Evolutionary conservation across 805 yeast species (phyloP).

Genomic region (Hanseniaspora clermontiae): DNA sequence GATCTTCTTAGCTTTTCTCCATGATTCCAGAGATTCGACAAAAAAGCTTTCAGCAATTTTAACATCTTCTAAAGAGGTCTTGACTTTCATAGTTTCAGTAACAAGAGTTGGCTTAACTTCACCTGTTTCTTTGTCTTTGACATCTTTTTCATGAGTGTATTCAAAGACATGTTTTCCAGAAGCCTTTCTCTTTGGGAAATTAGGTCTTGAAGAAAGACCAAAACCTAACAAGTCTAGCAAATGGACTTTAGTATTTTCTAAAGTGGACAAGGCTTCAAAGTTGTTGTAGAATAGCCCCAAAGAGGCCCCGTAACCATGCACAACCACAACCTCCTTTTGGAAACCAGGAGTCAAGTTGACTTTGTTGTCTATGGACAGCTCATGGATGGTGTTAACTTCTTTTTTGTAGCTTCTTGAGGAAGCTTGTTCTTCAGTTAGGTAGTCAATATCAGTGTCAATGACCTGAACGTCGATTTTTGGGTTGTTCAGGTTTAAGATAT

Average conservation of each 20-base stretch:
- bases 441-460: slow-evolving; percentile 41
- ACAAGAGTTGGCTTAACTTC: slow-evolving; percentile 36
- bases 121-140: slow-evolving; percentile 52
- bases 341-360: slow-evolving; percentile 4
- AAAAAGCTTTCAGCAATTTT: slow-evolving; percentile 27
- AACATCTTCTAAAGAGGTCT: slow-evolving; percentile 23
- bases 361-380: slow-evolving; percentile 49
- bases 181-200: slow-evolving; percentile 74
- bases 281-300: slow-evolving; percentile 73
- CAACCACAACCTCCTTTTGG: slow-evolving; percentile 24
- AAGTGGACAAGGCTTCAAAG: slow-evolving; percentile 35
- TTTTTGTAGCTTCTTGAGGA: slow-evolving; percentile 16
- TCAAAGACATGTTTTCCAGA: slow-evolving; percentile 52
- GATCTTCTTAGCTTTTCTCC: slow-evolving; percentile 41
- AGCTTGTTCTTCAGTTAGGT: slow-evolving; percentile 4
- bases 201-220: slow-evolving; percentile 77
- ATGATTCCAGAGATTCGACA: slow-evolving; percentile 41
- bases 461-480: slow-evolving; percentile 33
- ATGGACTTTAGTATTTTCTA: slow-evolving; percentile 60
- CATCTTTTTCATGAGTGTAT: slow-evolving; percentile 45
- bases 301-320: slow-evolving; percentile 96
- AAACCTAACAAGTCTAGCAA: slow-evolving; percentile 83
- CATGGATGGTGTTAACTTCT: slow-evolving; percentile 46
- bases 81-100: slow-evolving; percentile 12
- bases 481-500: slow-evolving; percentile 42